These are phyloP conservation scores for Manihot esculenta DNA, from an alignment of 441 rosid genomes.

Conservation along the genomic window DNA sequence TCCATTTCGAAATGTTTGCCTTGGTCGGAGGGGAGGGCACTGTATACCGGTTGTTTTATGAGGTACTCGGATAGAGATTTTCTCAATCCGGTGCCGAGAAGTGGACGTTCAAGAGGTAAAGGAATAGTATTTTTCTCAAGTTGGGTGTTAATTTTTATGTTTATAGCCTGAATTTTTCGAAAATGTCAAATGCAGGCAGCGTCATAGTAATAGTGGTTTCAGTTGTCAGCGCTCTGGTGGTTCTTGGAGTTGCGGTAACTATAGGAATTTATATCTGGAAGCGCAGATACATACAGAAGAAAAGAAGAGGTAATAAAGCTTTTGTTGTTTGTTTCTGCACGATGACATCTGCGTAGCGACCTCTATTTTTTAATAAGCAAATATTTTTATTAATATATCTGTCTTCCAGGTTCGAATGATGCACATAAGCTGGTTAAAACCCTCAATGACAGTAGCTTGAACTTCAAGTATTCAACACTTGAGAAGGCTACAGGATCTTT, in stretches of 20 bases:
- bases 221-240: slow-evolving; percentile 44
- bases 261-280: slow-evolving; percentile 49
- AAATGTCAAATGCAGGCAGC: slow-evolving; percentile 36
- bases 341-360: too few relatives aligned
- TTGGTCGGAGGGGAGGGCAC: slow-evolving; percentile 79
- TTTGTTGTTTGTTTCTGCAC: background rate
- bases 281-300: slow-evolving; percentile 50
- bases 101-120: slow-evolving; percentile 61
- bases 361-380: too few relatives aligned
- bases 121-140: background rate
- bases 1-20: slow-evolving; percentile 68
- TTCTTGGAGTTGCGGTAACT: slow-evolving; percentile 41
- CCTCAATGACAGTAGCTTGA: slow-evolving; percentile 73
- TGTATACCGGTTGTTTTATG: slow-evolving; percentile 82
- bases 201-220: slow-evolving; percentile 46
- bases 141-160: background rate
- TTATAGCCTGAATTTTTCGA: slow-evolving; percentile 21
- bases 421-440: slow-evolving; percentile 65
- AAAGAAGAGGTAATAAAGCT: slow-evolving; percentile 46
- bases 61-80: slow-evolving; percentile 77
- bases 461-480: slow-evolving; percentile 84
- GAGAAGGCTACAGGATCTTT: slow-evolving; percentile 90
- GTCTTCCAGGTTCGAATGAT: slow-evolving; percentile 59
- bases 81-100: slow-evolving; percentile 53
- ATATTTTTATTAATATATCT: slow-evolving; percentile 8